A percentile compares a stretch with the other conserved stretches of the same genome.
These are phyloP conservation scores for sweet orange (Citrus sinensis) DNA, from an alignment of 345 rosid species.

Conservation along the genomic window DVS_A1.0 CM039167.1:6183001-6183500, in stretches of 20 bases:
- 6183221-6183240: background rate
- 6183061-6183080: background rate
- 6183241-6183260: background rate
- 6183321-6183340: background rate
- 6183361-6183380: background rate
- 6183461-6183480: background rate
- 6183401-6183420: background rate
- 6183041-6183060: background rate
- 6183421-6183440: background rate
- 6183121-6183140: background rate
- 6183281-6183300: background rate
- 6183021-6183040: background rate
- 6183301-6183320: background rate
- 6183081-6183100: background rate
- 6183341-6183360: background rate
- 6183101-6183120: background rate
- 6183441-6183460: background rate
- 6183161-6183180: background rate
- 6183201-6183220: background rate
- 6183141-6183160: background rate
- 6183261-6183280: background rate
- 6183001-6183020: background rate
- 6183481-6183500: background rate
- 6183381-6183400: background rate
- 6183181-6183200: background rate